Evolutionary conservation across 805 yeast species (phyloP).

Genomic region (Ogataea corticis): DNA sequence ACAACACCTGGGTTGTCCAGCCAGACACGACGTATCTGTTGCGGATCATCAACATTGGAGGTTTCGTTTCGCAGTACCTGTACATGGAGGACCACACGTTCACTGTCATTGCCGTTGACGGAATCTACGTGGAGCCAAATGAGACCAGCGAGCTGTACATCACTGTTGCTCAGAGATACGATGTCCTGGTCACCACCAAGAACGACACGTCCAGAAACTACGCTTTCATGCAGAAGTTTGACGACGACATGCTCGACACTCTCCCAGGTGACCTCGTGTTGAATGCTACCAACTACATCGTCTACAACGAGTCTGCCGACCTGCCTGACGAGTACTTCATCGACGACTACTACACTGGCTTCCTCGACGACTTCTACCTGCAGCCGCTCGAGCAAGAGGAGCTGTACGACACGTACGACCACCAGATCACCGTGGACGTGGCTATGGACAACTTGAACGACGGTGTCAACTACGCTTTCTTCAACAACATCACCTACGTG

Average conservation of each 20-base stretch:
- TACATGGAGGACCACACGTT: constrained; percentile 87
- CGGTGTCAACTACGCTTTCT: constrained; percentile 95
- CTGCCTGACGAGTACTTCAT: constrained; percentile 45
- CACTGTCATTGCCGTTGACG: constrained; percentile 90
- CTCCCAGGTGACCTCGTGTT: constrained; percentile 63
- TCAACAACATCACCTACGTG: constrained; percentile 80
- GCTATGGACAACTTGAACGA: constrained; percentile 79
- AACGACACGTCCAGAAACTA: constrained; percentile 59
- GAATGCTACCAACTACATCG: constrained; percentile 75
- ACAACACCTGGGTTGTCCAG: constrained; percentile 73
- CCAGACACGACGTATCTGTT: constrained; percentile 85
- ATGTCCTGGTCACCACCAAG: constrained; percentile 76
- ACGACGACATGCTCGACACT: constrained; percentile 78
- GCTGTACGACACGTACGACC: constrained; percentile 65
- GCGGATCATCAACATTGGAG: constrained; percentile 83
- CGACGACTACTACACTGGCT: constrained; percentile 46
- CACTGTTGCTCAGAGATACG: constrained; percentile 90
- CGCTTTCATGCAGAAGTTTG: constrained; percentile 81
- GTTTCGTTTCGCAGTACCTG: constrained; percentile 87
- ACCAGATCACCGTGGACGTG: constrained; percentile 68
- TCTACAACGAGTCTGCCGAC: constrained; percentile 43
- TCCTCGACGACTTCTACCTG: constrained; percentile 77
- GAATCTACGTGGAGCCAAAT: constrained; percentile 77
- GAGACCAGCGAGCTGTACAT: constrained; percentile 72
- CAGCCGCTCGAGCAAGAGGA: constrained; percentile 60